Base-by-base conservation (phyloP, 1,284 basidiomycete species). In the Malassezia arunalokei region DNA sequence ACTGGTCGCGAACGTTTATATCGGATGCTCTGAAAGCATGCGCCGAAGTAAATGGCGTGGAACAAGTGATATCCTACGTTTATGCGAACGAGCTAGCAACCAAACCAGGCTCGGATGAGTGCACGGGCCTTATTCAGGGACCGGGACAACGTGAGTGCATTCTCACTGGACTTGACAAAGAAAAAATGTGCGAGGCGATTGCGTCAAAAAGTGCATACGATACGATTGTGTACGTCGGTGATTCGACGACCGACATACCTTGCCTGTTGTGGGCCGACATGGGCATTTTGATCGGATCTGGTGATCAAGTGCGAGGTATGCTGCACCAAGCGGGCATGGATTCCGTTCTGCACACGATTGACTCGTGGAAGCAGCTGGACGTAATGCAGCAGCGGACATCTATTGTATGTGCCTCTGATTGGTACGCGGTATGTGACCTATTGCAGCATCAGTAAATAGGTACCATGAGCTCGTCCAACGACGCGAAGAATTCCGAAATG, bases 1-100 rank as follows among this genome's bases (percentile, higher is more conserved):
- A 66, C 9, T 72, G 69, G 69, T 64, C 62, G 15, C 53, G 58
- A 1, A 33, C 24, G 0, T 72, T 71, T 27, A 67, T 72, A 11
- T 42, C 39, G 1, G 55, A 52, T 12, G 59, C 60, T 1, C 46
- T 65, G 37, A 41, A 47, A 17, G 11, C 27, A 41, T 24, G 6
- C 9, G 11, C 15, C 28, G 38, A 5, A 2, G 17, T 40, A 5
- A 6, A 12, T 38, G 33, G n/a, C 6, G 17, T 17, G 3, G 29
- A 35, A 8, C 30, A 17, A 17, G 14, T 40, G 11, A 17, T 38
- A 12, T 17, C 6, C 11, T 31, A 40, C n/a, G 33, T 47, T 40
- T 38, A 35, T 28, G 27, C 68, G 1, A 71, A 71, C 57, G 65
- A 71, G 37, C 38, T 68, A 39, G 64, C 64, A 29, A 47, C 57